A percentile compares a stretch with the other conserved stretches of the same genome.
These are phyloP conservation scores for Flaveria ramosissima DNA, from an alignment of 129 eudicot species.

Conservation along the genomic window DNA sequence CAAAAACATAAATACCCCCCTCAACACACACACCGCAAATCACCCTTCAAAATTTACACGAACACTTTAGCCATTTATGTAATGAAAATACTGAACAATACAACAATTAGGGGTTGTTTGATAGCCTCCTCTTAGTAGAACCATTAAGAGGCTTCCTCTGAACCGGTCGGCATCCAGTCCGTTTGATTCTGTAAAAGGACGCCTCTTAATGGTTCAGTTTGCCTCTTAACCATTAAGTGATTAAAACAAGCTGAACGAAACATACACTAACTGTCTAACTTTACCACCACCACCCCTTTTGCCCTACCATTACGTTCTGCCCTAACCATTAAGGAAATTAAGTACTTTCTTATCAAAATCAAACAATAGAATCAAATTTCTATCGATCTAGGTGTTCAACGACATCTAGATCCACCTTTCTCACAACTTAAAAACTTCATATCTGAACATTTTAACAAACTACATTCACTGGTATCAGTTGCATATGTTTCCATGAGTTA, in stretches of 20 bases:
- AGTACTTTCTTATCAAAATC: not conserved
- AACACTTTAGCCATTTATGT: slow-evolving; percentile 12
- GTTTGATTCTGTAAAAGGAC: too few species aligned
- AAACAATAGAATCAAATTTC: not conserved
- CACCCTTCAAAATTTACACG: not conserved
- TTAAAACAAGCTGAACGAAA: too few species aligned
- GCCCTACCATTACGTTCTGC: too few species aligned
- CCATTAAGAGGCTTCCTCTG: too few species aligned
- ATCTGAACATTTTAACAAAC: not conserved
- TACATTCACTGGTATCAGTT: not conserved
- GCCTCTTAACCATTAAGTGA: too few species aligned
- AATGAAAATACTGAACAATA: not conserved
- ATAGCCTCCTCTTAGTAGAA: too few species aligned
- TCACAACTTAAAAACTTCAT: not conserved
- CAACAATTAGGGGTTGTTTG: not conserved
- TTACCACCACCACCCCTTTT: too few species aligned
- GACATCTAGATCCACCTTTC: not conserved
- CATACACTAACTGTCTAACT: too few species aligned
- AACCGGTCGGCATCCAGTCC: too few species aligned
- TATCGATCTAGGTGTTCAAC: not conserved
- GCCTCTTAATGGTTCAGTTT: too few species aligned
- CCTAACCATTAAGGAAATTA: too few species aligned
- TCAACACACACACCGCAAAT: not conserved
- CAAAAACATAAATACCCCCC: not conserved
- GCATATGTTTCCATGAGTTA: too few species aligned